A percentile compares a stretch with the other conserved stretches of the same genome.
These are phyloP conservation scores for Podila horticola DNA, from an alignment of 192 early-diverging fungal genomes.

Conservation along the genomic window DNA sequence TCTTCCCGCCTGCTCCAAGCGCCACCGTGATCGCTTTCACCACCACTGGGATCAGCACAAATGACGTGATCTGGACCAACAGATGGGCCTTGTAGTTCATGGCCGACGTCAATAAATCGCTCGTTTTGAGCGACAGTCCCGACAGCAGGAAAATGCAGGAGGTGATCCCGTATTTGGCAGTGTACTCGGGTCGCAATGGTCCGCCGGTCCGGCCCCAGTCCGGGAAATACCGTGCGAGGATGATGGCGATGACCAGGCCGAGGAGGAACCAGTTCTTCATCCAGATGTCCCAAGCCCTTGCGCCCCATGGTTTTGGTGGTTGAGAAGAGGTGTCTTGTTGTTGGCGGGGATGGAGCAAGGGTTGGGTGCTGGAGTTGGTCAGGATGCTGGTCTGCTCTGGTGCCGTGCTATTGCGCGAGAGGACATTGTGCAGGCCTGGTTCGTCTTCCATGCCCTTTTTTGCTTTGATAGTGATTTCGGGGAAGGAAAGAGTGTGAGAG, in stretches of 20 bases:
- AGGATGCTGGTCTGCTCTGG: too few relatives aligned
- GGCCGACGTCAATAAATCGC: constrained; percentile 60
- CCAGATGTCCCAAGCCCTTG: constrained; percentile 55
- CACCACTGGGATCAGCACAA: constrained; percentile 69
- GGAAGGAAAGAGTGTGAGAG: too few relatives aligned
- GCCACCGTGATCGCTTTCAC: constrained; percentile 66
- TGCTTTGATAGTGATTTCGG: too few relatives aligned
- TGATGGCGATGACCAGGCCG: constrained; percentile 69
- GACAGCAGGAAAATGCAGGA: constrained; percentile 74
- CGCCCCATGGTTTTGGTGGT: constrained; percentile 13
- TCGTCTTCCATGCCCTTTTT: too few relatives aligned
- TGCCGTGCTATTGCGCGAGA: too few relatives aligned
- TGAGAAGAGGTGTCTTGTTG: too few relatives aligned
- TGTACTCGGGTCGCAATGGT: constrained; percentile 66
- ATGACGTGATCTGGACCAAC: constrained; percentile 67
- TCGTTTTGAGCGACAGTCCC: constrained; percentile 68
- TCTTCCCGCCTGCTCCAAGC: constrained; percentile 49
- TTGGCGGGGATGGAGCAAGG: too few relatives aligned
- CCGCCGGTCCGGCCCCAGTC: constrained; percentile 65
- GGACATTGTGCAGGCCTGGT: too few relatives aligned
- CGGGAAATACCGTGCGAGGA: constrained; percentile 68
- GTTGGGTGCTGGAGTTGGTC: too few relatives aligned
- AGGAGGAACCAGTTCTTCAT: constrained; percentile 70
- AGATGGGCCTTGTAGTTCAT: constrained; percentile 70
- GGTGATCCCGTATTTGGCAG: constrained; percentile 73